These are phyloP conservation scores for Leucosporidium yakuticum DNA, from an alignment of 768 basidiomycete species.

Conservation along the genomic window DNA sequence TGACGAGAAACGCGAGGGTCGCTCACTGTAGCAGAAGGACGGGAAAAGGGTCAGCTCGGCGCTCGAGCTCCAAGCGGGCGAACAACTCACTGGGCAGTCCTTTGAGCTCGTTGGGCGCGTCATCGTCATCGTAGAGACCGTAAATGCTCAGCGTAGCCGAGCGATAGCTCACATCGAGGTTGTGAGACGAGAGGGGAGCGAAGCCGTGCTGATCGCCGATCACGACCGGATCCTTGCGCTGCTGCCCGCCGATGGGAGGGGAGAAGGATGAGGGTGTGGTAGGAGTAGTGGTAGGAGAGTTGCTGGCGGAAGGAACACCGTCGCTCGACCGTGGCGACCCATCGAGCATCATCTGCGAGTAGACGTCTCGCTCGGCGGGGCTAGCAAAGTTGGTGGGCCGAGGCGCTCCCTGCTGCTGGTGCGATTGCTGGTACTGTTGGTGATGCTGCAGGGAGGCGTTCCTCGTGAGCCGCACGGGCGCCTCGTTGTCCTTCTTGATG, in stretches of 20 bases:
- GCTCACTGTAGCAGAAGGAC: no score
- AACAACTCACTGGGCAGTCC: no score
- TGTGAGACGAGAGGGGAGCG: neutral
- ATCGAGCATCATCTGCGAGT: conserved; percentile 1
- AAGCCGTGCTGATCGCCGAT: neutral
- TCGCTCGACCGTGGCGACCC: neutral
- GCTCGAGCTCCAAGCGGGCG: no score
- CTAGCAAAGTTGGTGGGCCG: neutral
- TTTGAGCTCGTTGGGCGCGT: no score
- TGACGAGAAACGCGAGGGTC: no score
- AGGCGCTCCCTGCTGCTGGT: neutral
- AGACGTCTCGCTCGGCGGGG: neutral
- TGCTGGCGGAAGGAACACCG: no score
- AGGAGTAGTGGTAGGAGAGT: no score
- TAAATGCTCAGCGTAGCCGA: conserved; percentile 3
- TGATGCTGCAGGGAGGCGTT: neutral
- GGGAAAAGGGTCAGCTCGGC: no score
- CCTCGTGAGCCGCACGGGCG: neutral
- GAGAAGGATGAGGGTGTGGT: neutral
- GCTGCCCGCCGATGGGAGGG: neutral
- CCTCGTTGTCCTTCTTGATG: neutral
- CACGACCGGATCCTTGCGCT: neutral
- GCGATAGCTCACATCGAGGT: neutral
- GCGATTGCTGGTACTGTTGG: neutral
- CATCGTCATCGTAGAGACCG: neutral